Base-by-base conservation (phyloP, 768 basidiomycete species). In the Cystobasidium tubakii region DNA sequence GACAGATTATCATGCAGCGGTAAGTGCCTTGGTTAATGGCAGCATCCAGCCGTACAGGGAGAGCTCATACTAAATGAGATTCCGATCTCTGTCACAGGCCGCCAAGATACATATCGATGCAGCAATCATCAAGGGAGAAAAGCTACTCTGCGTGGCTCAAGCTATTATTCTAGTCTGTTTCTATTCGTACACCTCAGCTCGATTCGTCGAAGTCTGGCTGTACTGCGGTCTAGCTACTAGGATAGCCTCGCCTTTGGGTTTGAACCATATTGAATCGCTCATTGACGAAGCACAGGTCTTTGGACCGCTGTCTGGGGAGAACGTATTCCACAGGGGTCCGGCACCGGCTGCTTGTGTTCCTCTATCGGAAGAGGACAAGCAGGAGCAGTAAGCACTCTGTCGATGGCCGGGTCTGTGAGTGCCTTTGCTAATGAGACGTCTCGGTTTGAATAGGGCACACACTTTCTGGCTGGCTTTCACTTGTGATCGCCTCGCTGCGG, bases 141-240 rank as follows among this genome's bases (percentile, higher is more conserved):
- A 54, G 55, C 63, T 76, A 12, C 53, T 78, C 13, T 74, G 76
- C 65, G 67, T 76, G 50, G 71, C 74, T 4, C 78, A 78, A 46
- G 72, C 75, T 6, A 62, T 73, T 21, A 55, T 71, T 0, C 46
- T 78, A 1, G 57, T 76, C 36, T 76, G 72, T 39, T 73, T 72
- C 57, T 67, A 73, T 54, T 46, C 39, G 15, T 76, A 74, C 62
- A 63, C 75, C 21, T 31, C 73, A 50, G 75, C 74, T 19, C 72
- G 77, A 1, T 78, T 76, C 65, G 65, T 75, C 39, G 76, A 78
- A 54, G 64, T 78, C 6, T 78, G 78, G 78, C 64, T 76, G 1
- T 46, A 62, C 29, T 73, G 65, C 60, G 75, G 76, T 0, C 55
- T 75, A 15, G 73, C 77, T 1, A 77, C 77, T 0, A 57, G 78